A percentile compares a stretch with the other conserved stretches of the same genome.
Evolutionary conservation across 345 rosid genomes (phyloP).

Genomic region (Lepidium didymum): DNA sequence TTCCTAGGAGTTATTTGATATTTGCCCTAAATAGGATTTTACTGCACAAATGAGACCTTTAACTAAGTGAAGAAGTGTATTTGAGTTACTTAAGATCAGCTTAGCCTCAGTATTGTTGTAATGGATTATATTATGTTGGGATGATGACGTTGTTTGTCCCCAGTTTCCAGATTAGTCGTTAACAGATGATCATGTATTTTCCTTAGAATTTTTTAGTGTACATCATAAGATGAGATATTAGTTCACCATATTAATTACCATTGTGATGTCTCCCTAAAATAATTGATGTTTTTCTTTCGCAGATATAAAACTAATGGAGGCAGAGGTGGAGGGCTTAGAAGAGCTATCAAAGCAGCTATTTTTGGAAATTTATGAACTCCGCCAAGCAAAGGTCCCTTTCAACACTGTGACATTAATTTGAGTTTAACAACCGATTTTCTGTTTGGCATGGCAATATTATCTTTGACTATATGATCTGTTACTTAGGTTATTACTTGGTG

Average conservation of each 20-base stretch:
- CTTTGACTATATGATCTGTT: background rate
- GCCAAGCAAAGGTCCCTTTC: constrained; percentile 78
- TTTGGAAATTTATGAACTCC: constrained; percentile 96
- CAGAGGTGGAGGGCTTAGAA: constrained; percentile 88
- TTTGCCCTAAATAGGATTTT: background rate
- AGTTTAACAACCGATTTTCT: background rate
- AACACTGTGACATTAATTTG: background rate
- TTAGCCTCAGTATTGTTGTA: background rate
- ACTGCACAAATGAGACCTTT: background rate
- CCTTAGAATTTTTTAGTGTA: background rate
- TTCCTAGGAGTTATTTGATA: background rate
- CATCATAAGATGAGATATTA: background rate
- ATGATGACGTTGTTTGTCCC: background rate
- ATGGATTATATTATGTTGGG: background rate
- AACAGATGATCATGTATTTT: background rate
- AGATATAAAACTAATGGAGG: constrained; percentile 86
- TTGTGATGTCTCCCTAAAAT: background rate
- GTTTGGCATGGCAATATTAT: constrained; percentile 1
- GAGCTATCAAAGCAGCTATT: constrained; percentile 97
- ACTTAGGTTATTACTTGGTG: background rate
- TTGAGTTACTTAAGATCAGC: background rate
- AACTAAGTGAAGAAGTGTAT: background rate
- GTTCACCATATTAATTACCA: background rate
- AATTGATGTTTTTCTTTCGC: background rate
- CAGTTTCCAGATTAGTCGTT: background rate